These are phyloP conservation scores for Rhododendron molle DNA, from an alignment of 148 eudicot genomes.

Conservation along the genomic window DNA sequence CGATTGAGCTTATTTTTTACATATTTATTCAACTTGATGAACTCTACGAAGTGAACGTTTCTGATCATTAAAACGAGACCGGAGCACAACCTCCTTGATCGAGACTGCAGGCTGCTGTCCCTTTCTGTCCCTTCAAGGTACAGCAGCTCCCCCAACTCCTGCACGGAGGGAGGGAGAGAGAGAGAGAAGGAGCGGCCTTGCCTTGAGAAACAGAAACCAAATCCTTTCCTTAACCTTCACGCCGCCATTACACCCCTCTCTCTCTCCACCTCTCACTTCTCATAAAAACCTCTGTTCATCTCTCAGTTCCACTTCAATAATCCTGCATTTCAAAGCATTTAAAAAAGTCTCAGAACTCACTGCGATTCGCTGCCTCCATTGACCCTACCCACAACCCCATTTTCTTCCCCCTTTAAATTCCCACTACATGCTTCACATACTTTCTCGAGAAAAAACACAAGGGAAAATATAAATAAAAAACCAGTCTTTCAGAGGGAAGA, in stretches of 20 bases:
- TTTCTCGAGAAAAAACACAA: conserved; percentile 6
- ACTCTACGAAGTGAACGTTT: too few species aligned
- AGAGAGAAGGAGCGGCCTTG: conserved; percentile 30
- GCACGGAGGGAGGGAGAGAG: too few species aligned
- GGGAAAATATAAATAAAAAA: not conserved
- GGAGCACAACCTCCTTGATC: too few species aligned
- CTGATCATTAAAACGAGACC: too few species aligned
- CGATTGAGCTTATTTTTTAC: too few species aligned
- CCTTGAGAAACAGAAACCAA: conserved; percentile 43
- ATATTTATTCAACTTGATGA: too few species aligned
- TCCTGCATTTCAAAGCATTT: conserved; percentile 16
- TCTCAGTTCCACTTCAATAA: not conserved
- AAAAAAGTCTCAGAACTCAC: not conserved
- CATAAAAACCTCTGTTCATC: conserved; percentile 15
- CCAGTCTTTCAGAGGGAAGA: not conserved
- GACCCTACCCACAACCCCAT: not conserved
- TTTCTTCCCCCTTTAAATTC: not conserved
- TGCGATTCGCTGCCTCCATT: not conserved
- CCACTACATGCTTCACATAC: not conserved
- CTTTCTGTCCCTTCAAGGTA: too few species aligned
- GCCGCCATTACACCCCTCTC: conserved; percentile 32
- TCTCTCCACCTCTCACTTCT: conserved; percentile 17
- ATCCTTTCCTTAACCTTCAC: conserved; percentile 47
- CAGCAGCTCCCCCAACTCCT: too few species aligned
- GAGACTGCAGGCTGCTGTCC: too few species aligned